A percentile compares a stretch with the other conserved stretches of the same genome.
Evolutionary conservation across 805 yeast genomes (phyloP).

Genomic region (Spathaspora girioi): DNA sequence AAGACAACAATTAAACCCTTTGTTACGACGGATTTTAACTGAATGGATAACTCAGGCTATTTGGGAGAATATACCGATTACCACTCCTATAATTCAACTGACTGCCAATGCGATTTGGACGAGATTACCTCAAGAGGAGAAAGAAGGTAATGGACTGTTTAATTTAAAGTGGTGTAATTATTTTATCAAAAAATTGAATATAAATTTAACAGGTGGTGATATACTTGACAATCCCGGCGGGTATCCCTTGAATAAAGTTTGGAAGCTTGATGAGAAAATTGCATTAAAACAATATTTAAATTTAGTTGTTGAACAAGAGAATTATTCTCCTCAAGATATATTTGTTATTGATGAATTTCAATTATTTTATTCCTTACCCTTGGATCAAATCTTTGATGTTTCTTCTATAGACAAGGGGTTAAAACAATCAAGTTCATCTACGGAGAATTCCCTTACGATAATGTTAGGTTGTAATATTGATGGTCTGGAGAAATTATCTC

Average conservation of each 20-base stretch:
- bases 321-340: slow-evolving; percentile 48
- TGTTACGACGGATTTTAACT: slow-evolving; percentile 55
- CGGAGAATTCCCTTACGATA: slow-evolving; percentile 47
- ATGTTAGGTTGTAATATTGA: slow-evolving; percentile 62
- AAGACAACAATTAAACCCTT: slow-evolving; percentile 51
- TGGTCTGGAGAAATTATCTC: slow-evolving; percentile 60
- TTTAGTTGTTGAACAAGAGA: slow-evolving; percentile 21
- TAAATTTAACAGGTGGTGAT: slow-evolving; percentile 45
- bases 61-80: slow-evolving; percentile 64
- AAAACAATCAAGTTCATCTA: slow-evolving; percentile 30
- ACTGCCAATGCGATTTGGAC: slow-evolving; percentile 66
- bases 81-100: slow-evolving; percentile 59
- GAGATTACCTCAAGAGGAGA: slow-evolving; percentile 47
- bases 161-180: slow-evolving; percentile 59
- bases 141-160: slow-evolving; percentile 65
- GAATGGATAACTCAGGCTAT: slow-evolving; percentile 68
- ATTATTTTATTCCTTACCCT: slow-evolving; percentile 55
- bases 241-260: slow-evolving; percentile 43
- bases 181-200: slow-evolving; percentile 45
- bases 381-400: slow-evolving; percentile 53
- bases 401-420: slow-evolving; percentile 42
- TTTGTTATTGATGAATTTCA: slow-evolving; percentile 62
- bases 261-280: slow-evolving; percentile 58
- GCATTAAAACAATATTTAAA: slow-evolving; percentile 43
- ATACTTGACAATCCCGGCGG: slow-evolving; percentile 32